Base-by-base conservation (phyloP, 2,329 filamentous ascomycete genomes). In the Cladosporium sp. region DNA sequence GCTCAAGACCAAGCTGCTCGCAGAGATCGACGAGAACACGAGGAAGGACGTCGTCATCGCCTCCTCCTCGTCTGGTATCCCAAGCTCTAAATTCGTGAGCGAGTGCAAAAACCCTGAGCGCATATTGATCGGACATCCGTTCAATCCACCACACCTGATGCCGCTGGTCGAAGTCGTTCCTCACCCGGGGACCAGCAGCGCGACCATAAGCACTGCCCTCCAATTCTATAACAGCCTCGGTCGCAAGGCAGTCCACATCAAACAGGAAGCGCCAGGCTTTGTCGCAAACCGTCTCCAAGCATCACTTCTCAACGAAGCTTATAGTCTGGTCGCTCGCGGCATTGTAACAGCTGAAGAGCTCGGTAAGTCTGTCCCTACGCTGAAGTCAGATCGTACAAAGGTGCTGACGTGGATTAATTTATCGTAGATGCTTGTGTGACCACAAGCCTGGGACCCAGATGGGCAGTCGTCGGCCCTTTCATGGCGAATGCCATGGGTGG, bases 111-210 rank as follows among this genome's bases (percentile, higher is more conserved):
- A 68, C 34, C 72, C 74, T 0, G 66, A 64, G 19, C 70, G 75
- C n/a, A 69, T 76, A 36, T 63, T 78, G 1, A 72, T 80, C 25
- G 77, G 76, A 3, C 78, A 80, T 62, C 77, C 78, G 0, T 80
- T 79, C 69, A 80, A 80, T 61, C 78, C 78, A 8, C 78, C 77
- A 5, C 78, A 80, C 61, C 67, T 80, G 17, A 76, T 80, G 19
- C 77, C 77, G 1, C 69, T 80, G 14, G 76, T 80, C 19, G 78
- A 80, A 64, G 74, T 80, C 0, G 77, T 79, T 1, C 73, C 73
- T 8, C 72, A 74, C 2, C 50, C 61, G 1, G 62, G 65, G 40
- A 78, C 76, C 0, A 58, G 66, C 5, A 15, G 59, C 1, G 56
- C 55, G 0, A 62, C 66, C 5, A 64, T 73, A 17, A 45, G 62